Evolutionary conservation across 2,329 filamentous ascomycete species (phyloP).

Genomic region (Zymoseptoria passerinii): DNA sequence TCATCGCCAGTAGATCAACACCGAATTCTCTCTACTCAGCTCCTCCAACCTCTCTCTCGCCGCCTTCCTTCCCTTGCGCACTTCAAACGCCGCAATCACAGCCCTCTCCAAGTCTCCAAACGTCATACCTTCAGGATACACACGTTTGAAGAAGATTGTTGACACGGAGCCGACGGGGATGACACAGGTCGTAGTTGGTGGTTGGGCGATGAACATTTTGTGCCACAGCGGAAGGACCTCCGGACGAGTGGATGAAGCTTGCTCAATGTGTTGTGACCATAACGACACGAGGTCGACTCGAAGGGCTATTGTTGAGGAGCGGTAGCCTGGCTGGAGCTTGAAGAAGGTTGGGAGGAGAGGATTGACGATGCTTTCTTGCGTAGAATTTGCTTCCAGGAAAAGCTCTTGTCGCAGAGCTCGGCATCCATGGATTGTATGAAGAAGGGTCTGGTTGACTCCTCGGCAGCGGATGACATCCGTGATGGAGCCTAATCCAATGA

Average conservation of each 20-base stretch:
- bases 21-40: conserved; percentile 13
- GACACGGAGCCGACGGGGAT: conserved; percentile 12
- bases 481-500: conserved; percentile 4
- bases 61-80: conserved; percentile 11
- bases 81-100: conserved; percentile 15
- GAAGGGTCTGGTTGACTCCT: conserved; percentile 12
- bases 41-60: conserved; percentile 12
- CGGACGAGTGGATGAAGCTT: not conserved
- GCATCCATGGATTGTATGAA: conserved; percentile 10
- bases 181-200: conserved; percentile 15
- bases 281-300: conserved; percentile 13
- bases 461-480: conserved; percentile 13
- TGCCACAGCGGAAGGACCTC: conserved; percentile 12
- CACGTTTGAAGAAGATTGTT: conserved; percentile 13
- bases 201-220: conserved; percentile 13
- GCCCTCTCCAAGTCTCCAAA: conserved; percentile 14
- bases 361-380: conserved; percentile 7
- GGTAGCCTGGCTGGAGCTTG: conserved; percentile 11
- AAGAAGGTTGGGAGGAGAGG: conserved; percentile 14
- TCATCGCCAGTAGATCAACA: conserved; percentile 19
- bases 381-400: conserved; percentile 12
- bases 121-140: conserved; percentile 17
- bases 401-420: conserved; percentile 8
- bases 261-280: conserved; percentile 7
- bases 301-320: conserved; percentile 15